Evolutionary conservation across 129 eudicot species (phyloP).

Genomic region (Rutidosis leptorrhynchoides): DNA sequence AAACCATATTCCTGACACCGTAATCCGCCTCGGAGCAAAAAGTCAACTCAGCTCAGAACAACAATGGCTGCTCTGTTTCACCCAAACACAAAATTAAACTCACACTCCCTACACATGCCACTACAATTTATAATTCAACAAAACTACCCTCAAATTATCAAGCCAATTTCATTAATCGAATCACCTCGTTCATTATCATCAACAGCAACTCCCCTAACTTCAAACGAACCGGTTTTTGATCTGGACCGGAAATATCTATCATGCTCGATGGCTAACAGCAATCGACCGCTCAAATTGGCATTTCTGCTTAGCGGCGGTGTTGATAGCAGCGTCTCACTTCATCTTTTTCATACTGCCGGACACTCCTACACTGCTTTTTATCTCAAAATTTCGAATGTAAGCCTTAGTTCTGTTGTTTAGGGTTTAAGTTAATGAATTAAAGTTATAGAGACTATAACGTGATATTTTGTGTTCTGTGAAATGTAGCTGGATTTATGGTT

Average conservation of each 20-base stretch:
- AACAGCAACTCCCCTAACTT: background rate
- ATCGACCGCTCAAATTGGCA: constrained; percentile 59
- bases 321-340: constrained; percentile 93
- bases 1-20: background rate
- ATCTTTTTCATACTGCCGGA: constrained; percentile 87
- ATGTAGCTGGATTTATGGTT: too few species aligned
- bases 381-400: constrained; percentile 46
- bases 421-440: background rate
- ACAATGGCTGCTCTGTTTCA: constrained; percentile 31
- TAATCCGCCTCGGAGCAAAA: constrained; percentile 8
- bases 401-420: background rate
- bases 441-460: too few species aligned
- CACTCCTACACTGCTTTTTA: constrained; percentile 94
- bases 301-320: constrained; percentile 94
- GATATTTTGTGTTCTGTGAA: too few species aligned
- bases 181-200: constrained; percentile 26
- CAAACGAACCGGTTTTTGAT: constrained; percentile 11
- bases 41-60: constrained; percentile 29
- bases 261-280: constrained; percentile 56
- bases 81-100: constrained; percentile 22
- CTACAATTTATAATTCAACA: constrained; percentile 6
- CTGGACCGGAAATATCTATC: constrained; percentile 51
- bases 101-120: constrained; percentile 1
- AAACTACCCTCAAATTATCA: constrained; percentile 8
- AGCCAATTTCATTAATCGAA: constrained; percentile 17